Conservation (phyloP, 2,329 filamentous ascomycete species). For the Arthroderma uncinatum region DNA sequence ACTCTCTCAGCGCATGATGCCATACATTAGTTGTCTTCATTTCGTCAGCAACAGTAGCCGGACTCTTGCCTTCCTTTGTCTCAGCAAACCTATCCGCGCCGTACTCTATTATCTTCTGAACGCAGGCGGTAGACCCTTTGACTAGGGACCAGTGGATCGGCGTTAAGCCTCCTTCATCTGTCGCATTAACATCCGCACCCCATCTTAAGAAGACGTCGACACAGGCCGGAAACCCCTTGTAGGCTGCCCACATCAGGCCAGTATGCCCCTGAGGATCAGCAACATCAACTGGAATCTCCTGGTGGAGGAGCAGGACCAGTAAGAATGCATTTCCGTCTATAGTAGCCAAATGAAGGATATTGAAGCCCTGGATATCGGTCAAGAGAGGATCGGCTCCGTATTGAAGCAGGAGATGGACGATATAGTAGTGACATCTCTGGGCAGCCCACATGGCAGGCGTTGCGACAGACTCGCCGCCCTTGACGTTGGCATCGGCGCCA, state of each 20-base stretch:
- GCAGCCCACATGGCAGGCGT: constrained; percentile 96
- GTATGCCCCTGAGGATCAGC: constrained; percentile 85
- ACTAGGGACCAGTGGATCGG: constrained; percentile 94
- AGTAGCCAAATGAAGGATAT: constrained; percentile 90
- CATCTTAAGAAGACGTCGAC: constrained; percentile 88
- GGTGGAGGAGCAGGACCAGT: constrained; percentile 78
- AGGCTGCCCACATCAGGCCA: constrained; percentile 95
- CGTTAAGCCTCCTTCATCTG: constrained; percentile 86
- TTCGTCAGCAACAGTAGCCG: constrained; percentile 71
- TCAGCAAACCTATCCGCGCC: constrained; percentile 86
- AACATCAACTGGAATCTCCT: constrained; percentile 89
- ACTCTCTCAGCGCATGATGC: constrained; percentile 71
- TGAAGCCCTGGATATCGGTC: constrained; percentile 92
- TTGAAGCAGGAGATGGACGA: constrained; percentile 82
- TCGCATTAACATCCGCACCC: constrained; percentile 86
- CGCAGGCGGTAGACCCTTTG: constrained; percentile 77
- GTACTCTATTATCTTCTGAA: constrained; percentile 91
- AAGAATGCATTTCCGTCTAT: constrained; percentile 94
- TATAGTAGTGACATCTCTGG: constrained; percentile 92
- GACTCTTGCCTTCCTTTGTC: constrained; percentile 83
- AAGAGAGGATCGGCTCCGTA: constrained; percentile 86
- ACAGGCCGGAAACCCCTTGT: constrained; percentile 87
- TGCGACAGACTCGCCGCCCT: constrained; percentile 87
- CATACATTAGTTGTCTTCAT: constrained; percentile 78
- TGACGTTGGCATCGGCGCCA: constrained; percentile 85